Evolutionary conservation across 2,329 filamentous ascomycete species (phyloP), one percentile per base, ranked within the genome.

Genomic region (Neonectria hederae): DNA sequence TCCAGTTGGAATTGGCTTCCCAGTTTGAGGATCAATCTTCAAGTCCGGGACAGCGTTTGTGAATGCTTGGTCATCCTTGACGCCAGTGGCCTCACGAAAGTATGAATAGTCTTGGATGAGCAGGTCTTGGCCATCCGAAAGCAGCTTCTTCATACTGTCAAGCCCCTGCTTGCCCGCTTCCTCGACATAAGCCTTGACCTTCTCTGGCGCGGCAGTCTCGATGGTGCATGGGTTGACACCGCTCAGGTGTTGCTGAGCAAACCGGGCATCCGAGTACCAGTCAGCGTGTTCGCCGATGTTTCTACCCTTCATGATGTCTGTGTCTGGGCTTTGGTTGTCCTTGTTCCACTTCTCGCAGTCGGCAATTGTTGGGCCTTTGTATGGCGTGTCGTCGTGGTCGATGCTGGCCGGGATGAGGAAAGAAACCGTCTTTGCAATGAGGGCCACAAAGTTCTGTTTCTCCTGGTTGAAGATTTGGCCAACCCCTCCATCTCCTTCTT

Each of bases 71-170:
- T 69, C 64, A 1, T 54, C 9, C 26, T 54, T 65, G n/a, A 69
- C 17, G 0, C 64, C 60, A 4, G 61, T 66, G 0, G 67, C 66
- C 5, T 69, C 30, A 4, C 67, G 61, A 24, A 69, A 69, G 24
- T 69, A 65, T 0, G 67, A 69, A 2, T 69, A 69, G 7, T 69
- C 67, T 14, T 69, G 67, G 0, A 69, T 69, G 14, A 69, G 43
- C 6, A 69, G 17, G 8, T 69, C 66, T 17, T 69, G 46, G 3
- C 53, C 64, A 0, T 35, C n/a, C 1, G 54, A 26, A 6, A 69
- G 60, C 0, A 67, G 2, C 5, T 24, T 49, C 59, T 69, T 62
- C 22, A 67, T 63, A 13, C 38, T 38, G 0, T 53, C 66, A 3
- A 67, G 61, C 0, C 66, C 64, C n/a, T 69, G 67, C 32, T 67